phyloP scores from a whole-genome alignment of 2,329 filamentous ascomycete genomes.

The Arthrobotrys sphaeroides region DNA sequence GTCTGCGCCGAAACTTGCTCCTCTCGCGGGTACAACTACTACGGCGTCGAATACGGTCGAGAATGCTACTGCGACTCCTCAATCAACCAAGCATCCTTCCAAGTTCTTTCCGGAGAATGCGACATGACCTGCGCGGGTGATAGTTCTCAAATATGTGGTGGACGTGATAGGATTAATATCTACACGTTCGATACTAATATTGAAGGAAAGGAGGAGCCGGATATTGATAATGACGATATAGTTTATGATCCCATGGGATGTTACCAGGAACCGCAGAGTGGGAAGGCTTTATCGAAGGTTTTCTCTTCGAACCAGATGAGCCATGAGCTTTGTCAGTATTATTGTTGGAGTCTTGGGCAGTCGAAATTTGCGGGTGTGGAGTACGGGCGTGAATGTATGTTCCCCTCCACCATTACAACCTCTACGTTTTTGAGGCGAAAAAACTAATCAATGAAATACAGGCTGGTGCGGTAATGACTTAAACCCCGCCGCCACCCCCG shows the following conservation, averaged over 20 bases:
- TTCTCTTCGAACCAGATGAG: neutral
- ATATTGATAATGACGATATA: neutral
- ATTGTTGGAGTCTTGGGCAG: neutral
- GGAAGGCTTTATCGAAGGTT: neutral
- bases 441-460: neutral
- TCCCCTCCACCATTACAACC: too few species aligned
- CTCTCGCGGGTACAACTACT: slow-evolving; percentile 56
- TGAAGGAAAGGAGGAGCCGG: neutral
- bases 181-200: neutral
- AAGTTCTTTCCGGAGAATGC: slow-evolving; percentile 15
- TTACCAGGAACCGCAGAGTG: neutral
- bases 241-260: neutral
- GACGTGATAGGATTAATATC: neutral
- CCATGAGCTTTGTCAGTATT: slow-evolving; percentile 8
- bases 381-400: neutral
- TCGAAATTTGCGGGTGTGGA: neutral
- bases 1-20: neutral
- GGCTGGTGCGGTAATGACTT: neutral
- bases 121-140: slow-evolving; percentile 16
- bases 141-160: neutral
- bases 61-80: slow-evolving; percentile 52
- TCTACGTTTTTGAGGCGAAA: neutral
- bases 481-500: neutral
- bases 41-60: slow-evolving; percentile 58
- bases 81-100: slow-evolving; percentile 36